Percentiles rank a stretch among this genome's conserved stretches.
Evolutionary conservation across 129 eudicot species (phyloP).

Genomic region (Cynara cardunculus): DNA sequence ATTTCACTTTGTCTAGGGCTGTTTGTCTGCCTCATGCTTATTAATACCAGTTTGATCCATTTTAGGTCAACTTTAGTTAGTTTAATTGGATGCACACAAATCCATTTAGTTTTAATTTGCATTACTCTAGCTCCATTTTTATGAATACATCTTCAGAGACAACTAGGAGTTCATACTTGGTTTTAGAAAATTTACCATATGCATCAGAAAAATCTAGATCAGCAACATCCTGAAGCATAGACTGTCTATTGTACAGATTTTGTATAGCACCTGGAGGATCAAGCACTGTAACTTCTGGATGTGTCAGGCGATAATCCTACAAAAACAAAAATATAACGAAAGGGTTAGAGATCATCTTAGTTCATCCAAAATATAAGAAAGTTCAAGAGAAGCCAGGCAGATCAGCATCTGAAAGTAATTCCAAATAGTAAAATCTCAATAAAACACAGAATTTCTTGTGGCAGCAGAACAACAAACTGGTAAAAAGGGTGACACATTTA

Average conservation of each 20-base stretch:
- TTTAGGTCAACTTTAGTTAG: too few species aligned
- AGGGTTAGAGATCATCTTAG: background rate
- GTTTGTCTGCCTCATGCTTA: too few species aligned
- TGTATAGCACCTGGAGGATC: constrained; percentile 97
- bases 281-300: constrained; percentile 91
- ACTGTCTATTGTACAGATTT: constrained; percentile 83
- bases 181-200: constrained; percentile 45
- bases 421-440: background rate
- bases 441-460: background rate
- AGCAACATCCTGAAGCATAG: constrained; percentile 94
- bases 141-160: background rate
- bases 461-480: background rate
- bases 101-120: too few species aligned
- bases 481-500: background rate
- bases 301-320: constrained; percentile 75
- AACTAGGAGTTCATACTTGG: background rate
- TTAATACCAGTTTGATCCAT: too few species aligned
- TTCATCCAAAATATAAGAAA: background rate
- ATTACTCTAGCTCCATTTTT: background rate
- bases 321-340: background rate
- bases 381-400: background rate
- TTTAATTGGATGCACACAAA: too few species aligned
- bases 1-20: too few species aligned
- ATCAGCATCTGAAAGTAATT: background rate
- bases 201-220: constrained; percentile 71